Conservation (phyloP, 345 rosid genomes). For the Microthlaspi erraticum region DNA sequence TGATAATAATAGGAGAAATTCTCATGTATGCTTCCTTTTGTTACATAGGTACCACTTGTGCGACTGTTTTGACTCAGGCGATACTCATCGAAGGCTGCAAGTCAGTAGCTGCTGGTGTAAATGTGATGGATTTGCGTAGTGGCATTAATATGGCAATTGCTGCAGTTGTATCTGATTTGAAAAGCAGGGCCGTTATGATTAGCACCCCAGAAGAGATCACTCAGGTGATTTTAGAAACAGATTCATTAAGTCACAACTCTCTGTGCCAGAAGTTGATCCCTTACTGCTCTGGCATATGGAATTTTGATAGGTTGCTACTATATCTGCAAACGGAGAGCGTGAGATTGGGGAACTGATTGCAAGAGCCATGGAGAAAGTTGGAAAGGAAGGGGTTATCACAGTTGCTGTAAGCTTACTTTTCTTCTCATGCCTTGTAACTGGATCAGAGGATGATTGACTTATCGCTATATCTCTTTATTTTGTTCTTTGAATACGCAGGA, state of each 20-base stretch:
- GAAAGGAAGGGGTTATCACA: conserved; percentile 91
- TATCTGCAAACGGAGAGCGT: conserved; percentile 90
- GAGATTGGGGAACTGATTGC: conserved; percentile 95
- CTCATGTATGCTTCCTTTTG: conserved; percentile 25
- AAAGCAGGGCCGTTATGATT: conserved; percentile 80
- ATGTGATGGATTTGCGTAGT: conserved; percentile 90
- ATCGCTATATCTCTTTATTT: conserved; percentile 20
- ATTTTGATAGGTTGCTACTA: conserved; percentile 73
- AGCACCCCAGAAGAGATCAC: conserved; percentile 91
- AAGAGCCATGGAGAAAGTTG: conserved; percentile 97
- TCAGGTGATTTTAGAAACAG: conserved; percentile 54
- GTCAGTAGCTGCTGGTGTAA: conserved; percentile 88
- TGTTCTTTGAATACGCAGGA: conserved; percentile 54
- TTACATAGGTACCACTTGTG: conserved; percentile 83
- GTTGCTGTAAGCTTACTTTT: conserved; percentile 61
- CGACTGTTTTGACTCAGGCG: conserved; percentile 88
- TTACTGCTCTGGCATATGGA: too few species aligned
- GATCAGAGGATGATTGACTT: conserved; percentile 21
- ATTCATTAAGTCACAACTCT: conserved; percentile 3
- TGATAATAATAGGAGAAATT: neutral
- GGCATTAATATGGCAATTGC: conserved; percentile 84
- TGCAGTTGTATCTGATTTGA: conserved; percentile 78
- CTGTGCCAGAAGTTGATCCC: neutral
- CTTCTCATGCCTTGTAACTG: conserved; percentile 19
- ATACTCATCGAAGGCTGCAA: conserved; percentile 91